Percentiles rank a stretch among this genome's conserved stretches.
These are phyloP conservation scores for Lasiodiplodia gonubiensis DNA, from an alignment of 2,329 filamentous ascomycete genomes.

Conservation along the genomic window DNA sequence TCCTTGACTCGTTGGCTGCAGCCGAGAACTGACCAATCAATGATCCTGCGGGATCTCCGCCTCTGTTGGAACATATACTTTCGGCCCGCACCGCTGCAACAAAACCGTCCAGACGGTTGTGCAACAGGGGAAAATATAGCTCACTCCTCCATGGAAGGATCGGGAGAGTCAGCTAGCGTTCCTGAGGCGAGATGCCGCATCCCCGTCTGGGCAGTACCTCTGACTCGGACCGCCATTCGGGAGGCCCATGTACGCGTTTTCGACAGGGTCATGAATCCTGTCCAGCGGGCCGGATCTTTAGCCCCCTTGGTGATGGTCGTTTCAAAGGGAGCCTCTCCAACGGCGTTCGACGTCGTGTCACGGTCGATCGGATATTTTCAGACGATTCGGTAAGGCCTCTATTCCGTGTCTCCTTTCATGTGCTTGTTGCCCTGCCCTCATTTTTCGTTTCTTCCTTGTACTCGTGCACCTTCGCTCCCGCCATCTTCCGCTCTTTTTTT, in stretches of 20 bases:
- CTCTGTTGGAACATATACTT: not conserved
- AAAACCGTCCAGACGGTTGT: not conserved
- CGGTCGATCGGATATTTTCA: not conserved
- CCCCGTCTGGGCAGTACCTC: not conserved
- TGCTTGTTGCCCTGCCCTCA: not conserved
- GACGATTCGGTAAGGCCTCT: not conserved
- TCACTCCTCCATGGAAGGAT: not conserved
- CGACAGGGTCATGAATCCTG: not conserved
- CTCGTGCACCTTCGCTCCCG: not conserved
- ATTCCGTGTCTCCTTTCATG: not conserved
- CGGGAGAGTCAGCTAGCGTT: not conserved
- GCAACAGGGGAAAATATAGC: not conserved
- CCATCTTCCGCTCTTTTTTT: not conserved
- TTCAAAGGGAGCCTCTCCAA: slow-evolving; percentile 1
- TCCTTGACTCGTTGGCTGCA: not conserved
- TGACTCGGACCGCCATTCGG: not conserved
- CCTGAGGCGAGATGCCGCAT: not conserved
- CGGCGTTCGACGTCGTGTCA: not conserved
- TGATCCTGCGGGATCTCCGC: not conserved
- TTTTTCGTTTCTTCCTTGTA: not conserved
- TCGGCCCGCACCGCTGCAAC: not conserved
- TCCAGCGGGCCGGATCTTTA: slow-evolving; percentile 1
- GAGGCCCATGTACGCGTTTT: not conserved
- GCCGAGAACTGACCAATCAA: not conserved
- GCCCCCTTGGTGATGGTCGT: not conserved